phyloP scores from a whole-genome alignment of 768 basidiomycete species.

The Trametes sanguinea region DNA sequence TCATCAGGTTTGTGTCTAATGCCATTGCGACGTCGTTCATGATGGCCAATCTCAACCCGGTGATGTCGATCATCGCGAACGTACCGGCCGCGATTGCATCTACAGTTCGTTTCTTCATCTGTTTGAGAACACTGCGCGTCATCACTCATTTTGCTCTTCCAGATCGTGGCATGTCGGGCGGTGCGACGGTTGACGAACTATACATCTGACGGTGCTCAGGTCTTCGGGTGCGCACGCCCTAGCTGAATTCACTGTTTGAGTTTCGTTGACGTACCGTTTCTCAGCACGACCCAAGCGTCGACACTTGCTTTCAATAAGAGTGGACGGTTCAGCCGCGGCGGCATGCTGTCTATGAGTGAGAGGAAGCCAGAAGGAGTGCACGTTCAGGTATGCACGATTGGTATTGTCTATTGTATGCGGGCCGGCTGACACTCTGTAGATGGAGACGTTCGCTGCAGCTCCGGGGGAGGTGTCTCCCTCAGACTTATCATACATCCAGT shows the following conservation, averaged over 20 bases:
- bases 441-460: constrained; percentile 55
- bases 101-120: constrained; percentile 38
- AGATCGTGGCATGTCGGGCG: constrained; percentile 66
- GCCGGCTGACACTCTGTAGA: constrained; percentile 39
- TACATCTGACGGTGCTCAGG: constrained; percentile 47
- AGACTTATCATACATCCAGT: constrained; percentile 43
- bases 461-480: constrained; percentile 25
- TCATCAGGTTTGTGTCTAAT: constrained; percentile 44
- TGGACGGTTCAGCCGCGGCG: constrained; percentile 33
- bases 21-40: constrained; percentile 56
- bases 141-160: neutral
- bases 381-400: constrained; percentile 45
- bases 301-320: constrained; percentile 63
- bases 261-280: neutral
- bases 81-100: constrained; percentile 72
- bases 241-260: no score
- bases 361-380: constrained; percentile 54
- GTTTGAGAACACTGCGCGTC: neutral
- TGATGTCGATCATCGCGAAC: constrained; percentile 75
- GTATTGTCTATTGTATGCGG: neutral
- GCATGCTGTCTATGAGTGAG: constrained; percentile 30
- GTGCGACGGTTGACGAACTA: constrained; percentile 70
- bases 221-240: constrained; percentile 45
- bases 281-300: constrained; percentile 47
- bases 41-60: constrained; percentile 61